Conservation (phyloP, 495 filamentous ascomycete species). For the Jackrogersella minutella region DNA sequence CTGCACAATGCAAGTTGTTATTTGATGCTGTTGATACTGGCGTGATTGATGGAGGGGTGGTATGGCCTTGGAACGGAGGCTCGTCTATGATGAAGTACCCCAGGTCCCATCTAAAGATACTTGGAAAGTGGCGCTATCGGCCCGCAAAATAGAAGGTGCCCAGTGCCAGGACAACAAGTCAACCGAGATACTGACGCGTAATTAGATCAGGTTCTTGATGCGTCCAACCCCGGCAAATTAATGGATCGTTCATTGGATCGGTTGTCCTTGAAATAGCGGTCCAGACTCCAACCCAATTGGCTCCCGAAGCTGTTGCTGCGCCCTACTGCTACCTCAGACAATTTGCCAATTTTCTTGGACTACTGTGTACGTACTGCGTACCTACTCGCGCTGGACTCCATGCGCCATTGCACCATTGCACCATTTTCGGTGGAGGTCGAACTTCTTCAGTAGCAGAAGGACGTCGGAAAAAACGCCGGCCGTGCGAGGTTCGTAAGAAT, state of each 20-base stretch:
- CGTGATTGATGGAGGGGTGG: conserved; percentile 30
- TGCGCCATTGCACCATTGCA: conserved; percentile 7
- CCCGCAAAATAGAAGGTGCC: conserved; percentile 27
- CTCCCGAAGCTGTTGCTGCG: conserved; percentile 36
- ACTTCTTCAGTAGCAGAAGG: conserved; percentile 7
- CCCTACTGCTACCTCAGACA: conserved; percentile 31
- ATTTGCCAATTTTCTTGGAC: conserved; percentile 37
- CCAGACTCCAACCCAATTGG: conserved; percentile 33
- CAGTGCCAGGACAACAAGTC: conserved; percentile 22
- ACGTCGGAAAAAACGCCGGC: too few relatives aligned
- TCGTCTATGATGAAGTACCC: conserved; percentile 36
- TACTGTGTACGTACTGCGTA: too few relatives aligned
- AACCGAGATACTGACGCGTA: conserved; percentile 31
- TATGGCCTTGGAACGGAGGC: conserved; percentile 5
- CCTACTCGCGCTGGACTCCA: neutral
- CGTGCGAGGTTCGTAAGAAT: too few relatives aligned
- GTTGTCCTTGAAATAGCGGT: conserved; percentile 34
- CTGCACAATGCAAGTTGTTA: conserved; percentile 26
- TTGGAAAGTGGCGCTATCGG: conserved; percentile 17
- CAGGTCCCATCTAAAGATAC: conserved; percentile 27
- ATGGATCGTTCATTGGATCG: conserved; percentile 29
- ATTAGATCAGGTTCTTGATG: conserved; percentile 36
- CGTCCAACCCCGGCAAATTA: conserved; percentile 27
- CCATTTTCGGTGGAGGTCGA: conserved; percentile 3
- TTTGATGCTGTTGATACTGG: conserved; percentile 13